Evolutionary conservation across 164 flowering plant genomes (phyloP).

Genomic region (Stephania yunnanensis): DNA sequence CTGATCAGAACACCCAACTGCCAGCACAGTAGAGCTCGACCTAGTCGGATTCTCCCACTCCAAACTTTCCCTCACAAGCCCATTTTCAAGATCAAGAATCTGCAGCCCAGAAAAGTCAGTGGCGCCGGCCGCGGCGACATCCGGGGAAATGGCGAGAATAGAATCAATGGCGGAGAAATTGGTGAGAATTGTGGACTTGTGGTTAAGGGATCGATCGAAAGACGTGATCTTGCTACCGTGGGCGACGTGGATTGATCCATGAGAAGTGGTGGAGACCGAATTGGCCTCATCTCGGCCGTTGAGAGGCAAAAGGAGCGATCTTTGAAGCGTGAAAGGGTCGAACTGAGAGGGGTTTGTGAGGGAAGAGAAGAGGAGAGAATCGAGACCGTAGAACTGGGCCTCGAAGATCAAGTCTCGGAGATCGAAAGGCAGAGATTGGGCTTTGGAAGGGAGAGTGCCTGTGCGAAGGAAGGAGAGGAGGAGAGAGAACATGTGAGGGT

Average conservation of each 20-base stretch:
- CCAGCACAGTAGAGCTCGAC: slow-evolving; percentile 79
- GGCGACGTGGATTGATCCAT: slow-evolving; percentile 72
- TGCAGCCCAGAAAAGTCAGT: slow-evolving; percentile 85
- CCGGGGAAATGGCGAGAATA: slow-evolving; percentile 26
- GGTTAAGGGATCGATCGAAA: slow-evolving; percentile 74
- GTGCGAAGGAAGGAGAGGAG: slow-evolving; percentile 74
- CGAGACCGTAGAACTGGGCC: slow-evolving; percentile 65
- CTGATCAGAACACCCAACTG: slow-evolving; percentile 54
- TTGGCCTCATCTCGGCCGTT: slow-evolving; percentile 80
- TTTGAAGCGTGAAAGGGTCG: slow-evolving; percentile 73
- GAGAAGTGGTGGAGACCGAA: slow-evolving; percentile 53
- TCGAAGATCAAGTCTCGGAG: slow-evolving; percentile 65
- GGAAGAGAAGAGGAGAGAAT: slow-evolving; percentile 41
- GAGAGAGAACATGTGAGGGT: slow-evolving; percentile 81
- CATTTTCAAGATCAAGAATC: slow-evolving; percentile 60
- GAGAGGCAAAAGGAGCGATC: slow-evolving; percentile 44
- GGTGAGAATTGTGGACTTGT: slow-evolving; percentile 67
- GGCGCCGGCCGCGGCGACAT: slow-evolving; percentile 76
- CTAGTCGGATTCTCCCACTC: slow-evolving; percentile 77
- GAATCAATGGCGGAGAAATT: slow-evolving; percentile 75
- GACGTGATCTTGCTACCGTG: slow-evolving; percentile 92
- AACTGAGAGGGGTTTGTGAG: slow-evolving; percentile 68
- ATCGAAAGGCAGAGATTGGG: slow-evolving; percentile 42
- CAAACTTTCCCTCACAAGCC: slow-evolving; percentile 45
- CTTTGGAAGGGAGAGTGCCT: slow-evolving; percentile 74